Evolutionary conservation across 257 asterid species (phyloP).

Genomic region (Solanum chilense): DNA sequence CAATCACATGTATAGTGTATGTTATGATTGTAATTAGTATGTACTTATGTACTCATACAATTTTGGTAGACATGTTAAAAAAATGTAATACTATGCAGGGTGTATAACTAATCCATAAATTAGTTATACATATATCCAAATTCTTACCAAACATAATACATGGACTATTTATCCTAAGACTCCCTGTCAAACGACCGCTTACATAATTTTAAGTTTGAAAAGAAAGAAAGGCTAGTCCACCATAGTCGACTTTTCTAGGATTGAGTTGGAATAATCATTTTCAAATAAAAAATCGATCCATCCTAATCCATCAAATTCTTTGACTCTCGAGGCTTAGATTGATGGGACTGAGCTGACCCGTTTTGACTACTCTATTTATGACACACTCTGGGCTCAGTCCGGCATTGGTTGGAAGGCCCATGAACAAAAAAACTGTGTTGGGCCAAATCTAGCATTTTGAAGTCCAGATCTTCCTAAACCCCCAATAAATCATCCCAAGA

Average conservation of each 20-base stretch:
- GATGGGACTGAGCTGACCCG: neutral
- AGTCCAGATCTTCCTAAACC: neutral
- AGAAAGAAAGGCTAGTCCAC: neutral
- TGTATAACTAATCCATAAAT: too few relatives aligned
- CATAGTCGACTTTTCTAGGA: neutral
- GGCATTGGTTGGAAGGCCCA: neutral
- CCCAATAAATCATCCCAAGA: neutral
- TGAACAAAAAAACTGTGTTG: neutral
- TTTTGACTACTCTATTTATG: neutral
- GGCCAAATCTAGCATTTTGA: neutral
- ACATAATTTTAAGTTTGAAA: too few relatives aligned
- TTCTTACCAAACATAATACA: too few relatives aligned
- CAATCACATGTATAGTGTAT: neutral
- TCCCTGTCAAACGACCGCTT: too few relatives aligned
- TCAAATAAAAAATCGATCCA: fast-evolving
- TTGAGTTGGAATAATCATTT: neutral
- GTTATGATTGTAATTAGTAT: neutral
- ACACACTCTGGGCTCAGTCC: neutral
- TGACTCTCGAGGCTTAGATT: neutral
- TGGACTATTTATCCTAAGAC: too few relatives aligned
- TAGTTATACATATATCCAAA: too few relatives aligned
- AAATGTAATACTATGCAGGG: too few relatives aligned
- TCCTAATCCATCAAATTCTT: neutral
- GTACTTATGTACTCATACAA: too few relatives aligned
- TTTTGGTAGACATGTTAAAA: neutral